A percentile compares a stretch with the other conserved stretches of the same genome.
phyloP scores from a whole-genome alignment of 192 early-diverging fungal genomes.

The Backusella liffmaniae region DNA sequence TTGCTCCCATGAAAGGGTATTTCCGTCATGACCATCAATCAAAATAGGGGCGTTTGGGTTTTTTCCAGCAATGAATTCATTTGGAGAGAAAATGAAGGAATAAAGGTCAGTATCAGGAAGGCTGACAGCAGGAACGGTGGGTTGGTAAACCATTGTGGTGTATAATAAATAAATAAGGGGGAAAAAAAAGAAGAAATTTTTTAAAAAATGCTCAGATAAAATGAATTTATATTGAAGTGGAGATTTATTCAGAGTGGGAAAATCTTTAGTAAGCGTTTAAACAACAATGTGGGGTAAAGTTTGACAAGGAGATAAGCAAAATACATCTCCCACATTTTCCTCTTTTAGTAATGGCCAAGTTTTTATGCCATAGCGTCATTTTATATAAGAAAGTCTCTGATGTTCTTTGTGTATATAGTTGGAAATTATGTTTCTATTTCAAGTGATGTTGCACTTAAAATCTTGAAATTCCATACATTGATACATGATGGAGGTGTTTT shows the following conservation, averaged over 20 bases:
- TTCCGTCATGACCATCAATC: slow-evolving; percentile 17
- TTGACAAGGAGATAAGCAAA: background rate
- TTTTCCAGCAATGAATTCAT: slow-evolving; percentile 19
- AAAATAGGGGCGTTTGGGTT: slow-evolving; percentile 8
- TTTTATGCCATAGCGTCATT: background rate
- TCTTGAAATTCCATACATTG: too few relatives aligned
- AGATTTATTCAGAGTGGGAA: slow-evolving; percentile 3
- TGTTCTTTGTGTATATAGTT: background rate
- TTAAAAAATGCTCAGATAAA: background rate
- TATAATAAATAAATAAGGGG: background rate
- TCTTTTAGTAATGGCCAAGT: background rate
- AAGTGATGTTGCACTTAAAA: background rate
- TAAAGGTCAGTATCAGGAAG: slow-evolving; percentile 28
- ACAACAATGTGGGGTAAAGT: background rate
- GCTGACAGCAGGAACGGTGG: slow-evolving; percentile 7
- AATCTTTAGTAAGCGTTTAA: slow-evolving; percentile 5
- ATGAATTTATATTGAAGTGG: slow-evolving; percentile 11
- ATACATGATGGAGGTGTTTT: too few relatives aligned
- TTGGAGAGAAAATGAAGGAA: slow-evolving; percentile 23
- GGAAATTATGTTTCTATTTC: background rate
- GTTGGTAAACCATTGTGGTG: slow-evolving; percentile 22
- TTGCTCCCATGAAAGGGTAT: slow-evolving; percentile 14
- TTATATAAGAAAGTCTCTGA: background rate
- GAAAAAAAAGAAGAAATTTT: background rate
- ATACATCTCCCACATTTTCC: background rate